Evolutionary conservation across 768 basidiomycete species (phyloP).

Genomic region (Kondoa subrosea): DNA sequence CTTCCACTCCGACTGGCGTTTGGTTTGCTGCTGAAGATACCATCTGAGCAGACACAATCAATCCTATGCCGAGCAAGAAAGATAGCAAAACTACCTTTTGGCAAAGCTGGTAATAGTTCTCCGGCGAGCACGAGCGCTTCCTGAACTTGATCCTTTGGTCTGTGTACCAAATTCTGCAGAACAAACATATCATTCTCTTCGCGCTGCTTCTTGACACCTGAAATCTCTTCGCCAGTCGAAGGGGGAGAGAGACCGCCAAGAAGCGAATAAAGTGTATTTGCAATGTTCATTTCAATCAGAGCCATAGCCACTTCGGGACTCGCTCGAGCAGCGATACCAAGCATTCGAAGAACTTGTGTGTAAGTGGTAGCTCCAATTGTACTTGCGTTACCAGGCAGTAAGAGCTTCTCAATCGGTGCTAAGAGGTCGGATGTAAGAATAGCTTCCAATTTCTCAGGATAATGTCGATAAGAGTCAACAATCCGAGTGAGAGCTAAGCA

Average conservation of each 20-base stretch:
- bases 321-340: constrained; percentile 72
- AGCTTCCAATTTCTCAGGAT: constrained; percentile 67
- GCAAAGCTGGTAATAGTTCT: constrained; percentile 80
- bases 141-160: constrained; percentile 93
- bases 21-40: constrained; percentile 66
- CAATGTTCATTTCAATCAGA: constrained; percentile 79
- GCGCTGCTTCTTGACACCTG: constrained; percentile 21
- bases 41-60: constrained; percentile 42
- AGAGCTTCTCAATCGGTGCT: constrained; percentile 20
- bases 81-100: constrained; percentile 48
- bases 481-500: constrained; percentile 87
- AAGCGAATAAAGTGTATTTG: constrained; percentile 82
- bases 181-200: constrained; percentile 86
- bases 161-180: constrained; percentile 88
- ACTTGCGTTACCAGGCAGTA: constrained; percentile 22
- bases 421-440: constrained; percentile 57
- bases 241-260: constrained; percentile 84
- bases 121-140: constrained; percentile 76
- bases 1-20: constrained; percentile 15
- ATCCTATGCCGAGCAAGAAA: not conserved
- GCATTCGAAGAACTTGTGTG: constrained; percentile 64
- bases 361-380: constrained; percentile 56
- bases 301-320: constrained; percentile 74
- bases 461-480: constrained; percentile 76
- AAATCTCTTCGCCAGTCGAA: constrained; percentile 18